These are phyloP conservation scores for Coniochaeta pulveracea DNA, from an alignment of 2,329 filamentous ascomycete species.

Conservation along the genomic window DNA sequence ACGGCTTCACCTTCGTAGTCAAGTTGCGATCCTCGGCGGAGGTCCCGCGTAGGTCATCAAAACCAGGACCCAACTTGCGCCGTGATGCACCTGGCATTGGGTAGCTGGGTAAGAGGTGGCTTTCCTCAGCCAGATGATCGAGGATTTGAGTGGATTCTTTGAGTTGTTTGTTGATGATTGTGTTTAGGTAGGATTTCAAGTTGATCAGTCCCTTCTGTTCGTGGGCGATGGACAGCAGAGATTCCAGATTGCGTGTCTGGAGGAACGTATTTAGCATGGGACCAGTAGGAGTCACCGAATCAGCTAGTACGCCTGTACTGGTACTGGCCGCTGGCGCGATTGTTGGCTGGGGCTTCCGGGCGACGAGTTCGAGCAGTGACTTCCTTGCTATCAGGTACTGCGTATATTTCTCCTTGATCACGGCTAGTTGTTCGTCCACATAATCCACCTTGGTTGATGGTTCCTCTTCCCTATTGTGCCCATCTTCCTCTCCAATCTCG, in stretches of 20 bases:
- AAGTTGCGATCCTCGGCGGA: slow-evolving; percentile 26
- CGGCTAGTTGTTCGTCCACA: slow-evolving; percentile 28
- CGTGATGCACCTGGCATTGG: slow-evolving; percentile 21
- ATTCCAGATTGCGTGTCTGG: slow-evolving; percentile 44
- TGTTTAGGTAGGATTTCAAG: slow-evolving; percentile 46
- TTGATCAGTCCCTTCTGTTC: slow-evolving; percentile 45
- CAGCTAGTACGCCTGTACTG: slow-evolving; percentile 6
- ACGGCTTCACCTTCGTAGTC: slow-evolving; percentile 36
- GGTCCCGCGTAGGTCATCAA: slow-evolving; percentile 30
- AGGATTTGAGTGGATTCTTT: slow-evolving; percentile 38
- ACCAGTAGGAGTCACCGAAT: slow-evolving; percentile 4
- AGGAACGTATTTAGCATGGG: slow-evolving; percentile 26
- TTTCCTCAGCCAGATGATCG: slow-evolving; percentile 47
- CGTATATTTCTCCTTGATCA: slow-evolving; percentile 42
- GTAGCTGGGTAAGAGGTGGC: slow-evolving; percentile 45
- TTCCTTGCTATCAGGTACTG: slow-evolving; percentile 39
- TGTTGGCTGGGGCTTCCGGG: slow-evolving; percentile 6
- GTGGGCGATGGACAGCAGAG: slow-evolving; percentile 38
- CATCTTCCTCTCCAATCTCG: slow-evolving; percentile 7
- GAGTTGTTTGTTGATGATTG: slow-evolving; percentile 35
- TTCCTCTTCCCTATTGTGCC: slow-evolving; percentile 1
- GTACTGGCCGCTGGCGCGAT: slow-evolving; percentile 2
- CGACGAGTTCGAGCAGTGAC: slow-evolving; percentile 30
- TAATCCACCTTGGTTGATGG: slow-evolving; percentile 10
- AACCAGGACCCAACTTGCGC: slow-evolving; percentile 14